Conservation (phyloP, 1,284 basidiomycete genomes). For the Mycosarcoma mackinlayi region DNA sequence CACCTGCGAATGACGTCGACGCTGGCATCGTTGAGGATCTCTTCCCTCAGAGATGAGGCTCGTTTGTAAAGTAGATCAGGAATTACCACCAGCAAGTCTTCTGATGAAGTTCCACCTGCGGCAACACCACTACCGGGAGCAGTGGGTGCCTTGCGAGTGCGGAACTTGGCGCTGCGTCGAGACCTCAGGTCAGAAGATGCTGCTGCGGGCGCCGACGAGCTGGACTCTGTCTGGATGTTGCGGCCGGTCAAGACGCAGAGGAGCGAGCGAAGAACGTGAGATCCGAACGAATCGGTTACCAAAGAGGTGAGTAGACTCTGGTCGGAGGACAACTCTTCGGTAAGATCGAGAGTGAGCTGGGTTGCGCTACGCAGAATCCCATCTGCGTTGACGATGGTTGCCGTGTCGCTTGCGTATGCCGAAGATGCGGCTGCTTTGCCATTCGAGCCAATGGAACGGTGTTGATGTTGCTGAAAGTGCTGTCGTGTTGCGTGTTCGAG, state of each 20-base stretch:
- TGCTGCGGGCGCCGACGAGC: conserved; percentile 8
- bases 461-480: conserved; percentile 21
- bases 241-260: conserved; percentile 56
- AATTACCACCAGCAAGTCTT: conserved; percentile 28
- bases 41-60: conserved; percentile 15
- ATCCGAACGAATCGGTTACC: conserved; percentile 55
- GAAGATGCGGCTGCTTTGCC: conserved; percentile 22
- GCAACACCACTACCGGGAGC: conserved; percentile 8
- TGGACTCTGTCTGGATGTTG: conserved; percentile 32
- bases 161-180: conserved; percentile 59
- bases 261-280: conserved; percentile 59
- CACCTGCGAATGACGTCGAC: conserved; percentile 33
- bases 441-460: conserved; percentile 10
- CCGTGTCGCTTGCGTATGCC: conserved; percentile 31
- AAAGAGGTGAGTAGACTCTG: conserved; percentile 19
- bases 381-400: conserved; percentile 44
- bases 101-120: not conserved
- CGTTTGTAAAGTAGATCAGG: conserved; percentile 33
- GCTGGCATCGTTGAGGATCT: conserved; percentile 17
- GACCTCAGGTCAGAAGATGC: conserved; percentile 39
- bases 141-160: conserved; percentile 45
- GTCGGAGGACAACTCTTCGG: conserved; percentile 40
- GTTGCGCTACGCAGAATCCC: conserved; percentile 53
- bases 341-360: conserved; percentile 50
- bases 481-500: conserved; percentile 27